These are phyloP conservation scores for Stentor roeselii DNA, from an alignment of 73 alveolate species.

Conservation along the genomic window DNA sequence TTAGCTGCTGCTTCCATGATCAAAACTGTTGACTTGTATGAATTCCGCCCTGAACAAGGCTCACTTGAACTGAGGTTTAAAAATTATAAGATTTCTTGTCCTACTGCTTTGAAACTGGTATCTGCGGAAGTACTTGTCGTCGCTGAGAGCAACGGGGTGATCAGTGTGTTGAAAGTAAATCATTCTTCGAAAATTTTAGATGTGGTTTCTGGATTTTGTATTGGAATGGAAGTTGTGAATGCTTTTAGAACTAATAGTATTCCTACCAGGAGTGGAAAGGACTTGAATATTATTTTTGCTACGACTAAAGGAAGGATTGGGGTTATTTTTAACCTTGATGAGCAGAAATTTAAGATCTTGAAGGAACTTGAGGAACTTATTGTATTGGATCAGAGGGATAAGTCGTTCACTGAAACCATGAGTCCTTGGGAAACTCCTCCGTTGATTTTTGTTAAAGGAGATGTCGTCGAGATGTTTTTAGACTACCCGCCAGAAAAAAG, in stretches of 20 bases:
- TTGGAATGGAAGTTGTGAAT: background rate
- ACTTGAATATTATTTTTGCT: background rate
- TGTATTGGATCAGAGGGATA: background rate
- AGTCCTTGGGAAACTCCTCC: background rate
- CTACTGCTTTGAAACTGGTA: background rate
- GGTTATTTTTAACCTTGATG: background rate
- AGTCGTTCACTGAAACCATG: background rate
- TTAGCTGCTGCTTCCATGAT: background rate
- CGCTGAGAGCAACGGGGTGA: background rate
- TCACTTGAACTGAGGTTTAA: background rate
- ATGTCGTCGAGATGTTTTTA: background rate
- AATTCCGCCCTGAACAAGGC: background rate
- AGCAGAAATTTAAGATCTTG: too few species aligned
- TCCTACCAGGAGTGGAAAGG: too few species aligned
- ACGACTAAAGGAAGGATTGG: background rate
- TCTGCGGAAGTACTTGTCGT: background rate
- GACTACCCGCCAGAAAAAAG: background rate
- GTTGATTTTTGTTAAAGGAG: background rate
- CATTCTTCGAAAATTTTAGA: background rate
- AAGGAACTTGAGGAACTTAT: background rate
- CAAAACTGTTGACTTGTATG: background rate
- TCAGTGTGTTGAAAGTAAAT: background rate
- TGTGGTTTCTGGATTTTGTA: background rate
- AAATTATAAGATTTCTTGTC: background rate
- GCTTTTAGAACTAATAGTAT: background rate